A percentile compares a stretch with the other conserved stretches of the same genome.
Evolutionary conservation across 1,284 basidiomycete genomes (phyloP).

Genomic region (Athelia sp.): DNA sequence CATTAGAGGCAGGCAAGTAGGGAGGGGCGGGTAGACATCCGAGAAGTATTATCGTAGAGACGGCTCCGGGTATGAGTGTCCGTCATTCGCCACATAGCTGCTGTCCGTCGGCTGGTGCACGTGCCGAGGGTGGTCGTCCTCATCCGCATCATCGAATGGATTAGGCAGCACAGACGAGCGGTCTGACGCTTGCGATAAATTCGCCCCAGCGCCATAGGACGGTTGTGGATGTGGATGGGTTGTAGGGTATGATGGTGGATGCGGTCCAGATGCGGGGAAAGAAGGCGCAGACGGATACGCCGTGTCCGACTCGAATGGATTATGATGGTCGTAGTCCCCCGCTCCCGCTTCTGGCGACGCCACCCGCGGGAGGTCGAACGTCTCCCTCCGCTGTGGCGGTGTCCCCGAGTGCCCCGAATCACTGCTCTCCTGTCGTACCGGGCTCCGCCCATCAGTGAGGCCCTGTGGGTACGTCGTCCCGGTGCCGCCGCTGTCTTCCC

Average conservation of each 20-base stretch:
- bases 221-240: too few species aligned
- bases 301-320: neutral
- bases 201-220: too few species aligned
- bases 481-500: neutral
- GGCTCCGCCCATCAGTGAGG: constrained; percentile 8
- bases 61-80: too few species aligned
- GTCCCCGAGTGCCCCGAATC: constrained; percentile 22
- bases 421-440: constrained; percentile 18
- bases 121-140: too few species aligned
- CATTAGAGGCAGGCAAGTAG: too few species aligned
- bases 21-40: neutral
- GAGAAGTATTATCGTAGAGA: too few species aligned
- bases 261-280: neutral
- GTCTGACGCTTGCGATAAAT: too few species aligned
- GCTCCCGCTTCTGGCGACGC: neutral
- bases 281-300: neutral
- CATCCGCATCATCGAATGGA: too few species aligned
- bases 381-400: constrained; percentile 6
- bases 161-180: too few species aligned
- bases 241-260: neutral
- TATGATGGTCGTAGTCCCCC: neutral
- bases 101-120: too few species aligned
- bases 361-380: neutral
- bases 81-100: too few species aligned
- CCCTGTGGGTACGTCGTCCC: constrained; percentile 1